A percentile compares a stretch with the other conserved stretches of the same genome.
Evolutionary conservation across 2,329 filamentous ascomycete species (phyloP).

Genomic region (Plectosphaerella cucumerina): DNA sequence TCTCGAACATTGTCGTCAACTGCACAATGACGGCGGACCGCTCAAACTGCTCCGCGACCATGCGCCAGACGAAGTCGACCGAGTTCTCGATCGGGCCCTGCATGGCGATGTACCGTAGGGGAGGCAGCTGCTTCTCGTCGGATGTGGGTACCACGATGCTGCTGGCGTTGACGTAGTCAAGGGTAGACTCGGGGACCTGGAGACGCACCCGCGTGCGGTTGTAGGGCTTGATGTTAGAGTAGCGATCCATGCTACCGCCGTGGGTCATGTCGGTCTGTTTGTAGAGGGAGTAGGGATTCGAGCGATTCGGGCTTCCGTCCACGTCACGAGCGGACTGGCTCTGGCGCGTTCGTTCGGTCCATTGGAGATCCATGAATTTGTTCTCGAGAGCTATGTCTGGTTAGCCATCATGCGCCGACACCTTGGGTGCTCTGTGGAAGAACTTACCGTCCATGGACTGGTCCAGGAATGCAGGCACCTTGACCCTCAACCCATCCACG

Average conservation of each 20-base stretch:
- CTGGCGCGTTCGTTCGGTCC: constrained; percentile 47
- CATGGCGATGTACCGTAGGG: constrained; percentile 78
- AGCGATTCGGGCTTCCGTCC: constrained; percentile 17
- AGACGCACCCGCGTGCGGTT: constrained; percentile 80
- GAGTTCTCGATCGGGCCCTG: constrained; percentile 80
- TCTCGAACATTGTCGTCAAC: constrained; percentile 86
- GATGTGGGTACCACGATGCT: constrained; percentile 55
- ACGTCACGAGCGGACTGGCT: constrained; percentile 31
- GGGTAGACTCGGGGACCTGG: constrained; percentile 65
- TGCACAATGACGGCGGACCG: constrained; percentile 84
- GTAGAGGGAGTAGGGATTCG: constrained; percentile 16
- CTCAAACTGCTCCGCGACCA: constrained; percentile 76
- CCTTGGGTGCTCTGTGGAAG: constrained; percentile 4
- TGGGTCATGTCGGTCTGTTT: constrained; percentile 27
- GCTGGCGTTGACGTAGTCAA: constrained; percentile 82
- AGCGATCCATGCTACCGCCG: constrained; percentile 67
- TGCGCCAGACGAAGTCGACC: constrained; percentile 85
- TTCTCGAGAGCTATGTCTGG: constrained; percentile 8
- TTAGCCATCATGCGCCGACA: constrained; percentile 6
- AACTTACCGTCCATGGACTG: constrained; percentile 30
- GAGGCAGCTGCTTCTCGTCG: constrained; percentile 29
- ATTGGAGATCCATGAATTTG: constrained; percentile 50
- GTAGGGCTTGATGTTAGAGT: constrained; percentile 87
- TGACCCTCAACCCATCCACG: constrained; percentile 9
- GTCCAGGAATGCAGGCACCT: constrained; percentile 34